Evolutionary conservation across 768 basidiomycete genomes (phyloP), one percentile per base, ranked within the genome.

Genomic region (Sporobolomyces pararoseus): DNA sequence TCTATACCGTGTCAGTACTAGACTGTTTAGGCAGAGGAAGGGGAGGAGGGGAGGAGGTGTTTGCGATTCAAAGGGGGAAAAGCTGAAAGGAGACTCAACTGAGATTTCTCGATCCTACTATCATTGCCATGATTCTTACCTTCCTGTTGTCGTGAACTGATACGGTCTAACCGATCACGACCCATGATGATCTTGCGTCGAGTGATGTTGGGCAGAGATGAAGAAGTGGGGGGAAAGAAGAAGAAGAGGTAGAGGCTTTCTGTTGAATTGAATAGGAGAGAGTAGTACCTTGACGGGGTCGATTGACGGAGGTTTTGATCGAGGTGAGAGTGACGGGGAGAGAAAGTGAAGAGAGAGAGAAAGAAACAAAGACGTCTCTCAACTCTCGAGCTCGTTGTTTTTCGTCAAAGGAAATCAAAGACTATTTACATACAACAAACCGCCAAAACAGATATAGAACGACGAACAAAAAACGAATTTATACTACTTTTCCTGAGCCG

Each of bases 181-280:
- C 58, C 58, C 58, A 60, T 60, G 29, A 17, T 60, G 58, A 58
- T 55, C 53, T 34, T 35, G 31, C 53, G 31, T 6, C 53, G 53
- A 34, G 53, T 55, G 13, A 55, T 55, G 32, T 23, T 55, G 57
- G 23, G 23, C 23, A 23, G 57, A 10, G 35, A n/a, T 25, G 39
- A 42, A 23, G 7, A 31, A 42, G 39, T 42, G n/a, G 44, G 57
- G 29, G 35, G 23, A 39, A 42, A 27, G 13, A 35, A 4, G 54
- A 17, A n/a, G 13, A 35, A 37, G 14, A 42, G 39, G 39, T 42
- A 9, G 39, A 42, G 39, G 39, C 9, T 9, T 42, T 9, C 39
- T 17, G 39, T 17, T 9, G 39, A 9, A 17, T 9, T 9, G 39
- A 42, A 17, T 9, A 42, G 10, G 39, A 42, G 17, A 42, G 39